phyloP scores from a whole-genome alignment of 441 rosid genomes.

The Metrosideros polymorpha region DNA sequence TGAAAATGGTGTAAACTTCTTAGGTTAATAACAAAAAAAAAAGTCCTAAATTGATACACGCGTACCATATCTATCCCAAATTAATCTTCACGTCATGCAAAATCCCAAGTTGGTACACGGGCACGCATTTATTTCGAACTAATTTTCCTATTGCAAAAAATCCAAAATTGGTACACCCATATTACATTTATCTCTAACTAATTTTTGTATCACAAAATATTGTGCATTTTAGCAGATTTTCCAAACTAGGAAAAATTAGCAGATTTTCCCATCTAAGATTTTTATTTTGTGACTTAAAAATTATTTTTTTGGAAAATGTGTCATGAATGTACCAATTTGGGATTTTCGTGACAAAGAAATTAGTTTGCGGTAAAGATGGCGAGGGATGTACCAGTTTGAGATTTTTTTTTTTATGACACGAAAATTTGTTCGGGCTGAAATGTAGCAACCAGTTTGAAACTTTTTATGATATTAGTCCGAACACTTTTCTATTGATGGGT shows the following conservation, averaged over 20 bases:
- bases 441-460: no score
- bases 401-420: background rate
- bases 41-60: fast-evolving
- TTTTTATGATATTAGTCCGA: background rate
- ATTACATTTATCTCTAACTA: background rate
- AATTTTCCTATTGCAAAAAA: background rate
- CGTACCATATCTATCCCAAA: background rate
- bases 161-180: background rate
- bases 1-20: background rate
- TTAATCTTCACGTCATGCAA: background rate
- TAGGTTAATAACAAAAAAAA: fast-evolving
- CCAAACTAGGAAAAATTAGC: background rate
- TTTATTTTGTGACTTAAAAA: background rate
- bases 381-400: no score
- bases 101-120: background rate
- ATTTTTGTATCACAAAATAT: background rate
- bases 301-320: background rate
- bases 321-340: no score
- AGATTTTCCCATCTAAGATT: background rate
- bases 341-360: background rate
- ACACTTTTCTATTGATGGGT: background rate
- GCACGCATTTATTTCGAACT: background rate
- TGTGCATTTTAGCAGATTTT: background rate
- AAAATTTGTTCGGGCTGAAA: background rate
- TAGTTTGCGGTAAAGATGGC: no score